Evolutionary conservation across 148 eudicot genomes (phyloP).

Genomic region (Arctostaphylos glauca): DNA sequence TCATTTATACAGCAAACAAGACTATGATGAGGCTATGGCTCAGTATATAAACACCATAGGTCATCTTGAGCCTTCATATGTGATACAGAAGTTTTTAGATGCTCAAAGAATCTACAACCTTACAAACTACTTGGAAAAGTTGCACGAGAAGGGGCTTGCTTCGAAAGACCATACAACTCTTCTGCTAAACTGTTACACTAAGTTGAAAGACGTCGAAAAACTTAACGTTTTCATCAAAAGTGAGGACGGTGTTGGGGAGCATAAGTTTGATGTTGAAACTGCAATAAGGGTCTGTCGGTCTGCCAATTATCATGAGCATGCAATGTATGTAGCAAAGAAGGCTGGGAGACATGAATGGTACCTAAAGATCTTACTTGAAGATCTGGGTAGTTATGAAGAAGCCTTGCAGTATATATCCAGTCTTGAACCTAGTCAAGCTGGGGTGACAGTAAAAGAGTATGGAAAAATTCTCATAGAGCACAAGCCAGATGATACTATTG

Average conservation of each 20-base stretch:
- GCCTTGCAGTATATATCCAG: conserved; percentile 82
- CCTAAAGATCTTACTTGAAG: conserved; percentile 93
- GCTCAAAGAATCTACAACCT: conserved; percentile 96
- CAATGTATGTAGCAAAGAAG: conserved; percentile 97
- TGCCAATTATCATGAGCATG: conserved; percentile 97
- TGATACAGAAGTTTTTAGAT: conserved; percentile 95
- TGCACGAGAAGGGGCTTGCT: conserved; percentile 93
- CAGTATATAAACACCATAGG: conserved; percentile 96
- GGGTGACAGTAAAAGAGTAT: conserved; percentile 84
- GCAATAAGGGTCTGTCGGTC: conserved; percentile 95
- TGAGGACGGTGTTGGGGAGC: conserved; percentile 81
- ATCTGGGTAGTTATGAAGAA: conserved; percentile 90
- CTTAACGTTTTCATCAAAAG: conserved; percentile 78
- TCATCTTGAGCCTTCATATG: conserved; percentile 92
- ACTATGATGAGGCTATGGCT: conserved; percentile 92
- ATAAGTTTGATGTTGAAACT: conserved; percentile 94
- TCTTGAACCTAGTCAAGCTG: conserved; percentile 94
- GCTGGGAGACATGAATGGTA: conserved; percentile 96
- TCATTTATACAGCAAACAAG: conserved; percentile 87
- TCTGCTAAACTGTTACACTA: conserved; percentile 86
- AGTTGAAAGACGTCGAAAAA: conserved; percentile 93
- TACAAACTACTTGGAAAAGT: conserved; percentile 89
- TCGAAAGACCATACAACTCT: conserved; percentile 98
- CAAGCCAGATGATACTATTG: conserved; percentile 79
- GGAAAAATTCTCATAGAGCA: conserved; percentile 93